A percentile compares a stretch with the other conserved stretches of the same genome.
Evolutionary conservation across 768 basidiomycete genomes (phyloP).

Genomic region (Pisolithus orientalis): DNA sequence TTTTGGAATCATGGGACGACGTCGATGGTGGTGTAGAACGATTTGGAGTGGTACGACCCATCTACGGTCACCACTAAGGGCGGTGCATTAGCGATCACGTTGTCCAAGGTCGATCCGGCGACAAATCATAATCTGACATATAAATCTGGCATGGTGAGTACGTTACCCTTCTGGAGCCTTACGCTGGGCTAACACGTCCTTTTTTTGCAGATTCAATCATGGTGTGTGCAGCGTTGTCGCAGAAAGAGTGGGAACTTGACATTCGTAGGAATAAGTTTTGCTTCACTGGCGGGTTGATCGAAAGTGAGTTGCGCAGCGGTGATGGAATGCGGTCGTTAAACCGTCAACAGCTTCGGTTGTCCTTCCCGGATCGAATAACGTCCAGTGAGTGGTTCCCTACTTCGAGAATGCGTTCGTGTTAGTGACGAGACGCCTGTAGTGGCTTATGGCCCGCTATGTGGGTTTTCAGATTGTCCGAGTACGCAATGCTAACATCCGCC

Average conservation of each 20-base stretch:
- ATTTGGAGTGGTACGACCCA: conserved; percentile 60
- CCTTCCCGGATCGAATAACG: conserved; percentile 37
- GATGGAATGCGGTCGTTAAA: conserved; percentile 1
- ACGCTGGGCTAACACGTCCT: conserved; percentile 10
- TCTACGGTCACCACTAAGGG: conserved; percentile 42
- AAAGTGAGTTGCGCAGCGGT: conserved; percentile 22
- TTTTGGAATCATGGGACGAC: not conserved
- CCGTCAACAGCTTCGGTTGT: conserved; percentile 27
- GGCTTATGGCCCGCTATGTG: conserved; percentile 46
- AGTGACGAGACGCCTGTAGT: conserved; percentile 15
- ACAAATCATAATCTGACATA: conserved; percentile 44
- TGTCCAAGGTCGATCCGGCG: conserved; percentile 36
- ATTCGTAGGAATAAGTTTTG: conserved; percentile 59
- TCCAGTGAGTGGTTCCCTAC: conserved; percentile 18
- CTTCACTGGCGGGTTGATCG: conserved; percentile 74
- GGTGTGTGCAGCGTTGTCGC: conserved; percentile 8
- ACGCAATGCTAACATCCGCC: conserved; percentile 4
- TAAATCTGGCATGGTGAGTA: conserved; percentile 32
- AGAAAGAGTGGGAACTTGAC: not conserved
- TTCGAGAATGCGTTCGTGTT: not conserved
- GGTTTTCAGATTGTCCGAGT: conserved; percentile 5
- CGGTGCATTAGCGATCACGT: conserved; percentile 45
- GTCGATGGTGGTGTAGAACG: conserved; percentile 12
- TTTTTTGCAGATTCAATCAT: conserved; percentile 23
- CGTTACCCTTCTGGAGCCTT: conserved; percentile 15